Conservation (phyloP, 2,329 filamentous ascomycete genomes). For the Penicillium psychrosexuale region DNA sequence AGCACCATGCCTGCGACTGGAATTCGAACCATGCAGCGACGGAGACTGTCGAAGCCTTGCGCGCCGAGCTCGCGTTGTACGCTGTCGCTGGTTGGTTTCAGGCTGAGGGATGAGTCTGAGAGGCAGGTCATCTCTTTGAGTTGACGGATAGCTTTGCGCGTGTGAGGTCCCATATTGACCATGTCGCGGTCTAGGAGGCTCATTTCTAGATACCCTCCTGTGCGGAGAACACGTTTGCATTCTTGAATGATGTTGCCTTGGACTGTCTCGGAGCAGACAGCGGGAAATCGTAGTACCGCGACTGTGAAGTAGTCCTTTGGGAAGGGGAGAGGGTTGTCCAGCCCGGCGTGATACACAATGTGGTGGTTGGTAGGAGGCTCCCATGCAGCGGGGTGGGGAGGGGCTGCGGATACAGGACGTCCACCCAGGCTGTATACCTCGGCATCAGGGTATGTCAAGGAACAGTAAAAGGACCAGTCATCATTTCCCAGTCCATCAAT, state of each 20-base stretch:
- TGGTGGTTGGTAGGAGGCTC: conserved; percentile 44
- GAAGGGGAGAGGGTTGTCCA: conserved; percentile 46
- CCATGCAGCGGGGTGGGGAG: conserved; percentile 42
- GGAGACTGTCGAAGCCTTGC: conserved; percentile 49
- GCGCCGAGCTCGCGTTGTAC: conserved; percentile 47
- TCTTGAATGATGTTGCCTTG: conserved; percentile 48
- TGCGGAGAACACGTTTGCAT: conserved; percentile 49
- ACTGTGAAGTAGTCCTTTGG: conserved; percentile 48
- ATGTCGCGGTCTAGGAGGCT: conserved; percentile 50
- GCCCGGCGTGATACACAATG: conserved; percentile 41
- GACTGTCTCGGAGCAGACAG: conserved; percentile 43
- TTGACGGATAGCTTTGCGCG: conserved; percentile 44
- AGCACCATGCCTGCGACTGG: conserved; percentile 47
- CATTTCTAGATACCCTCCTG: conserved; percentile 50
- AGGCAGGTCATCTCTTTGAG: conserved; percentile 48
- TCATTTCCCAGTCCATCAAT: conserved; percentile 52
- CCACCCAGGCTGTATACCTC: conserved; percentile 45
- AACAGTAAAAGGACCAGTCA: conserved; percentile 53
- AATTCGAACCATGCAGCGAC: conserved; percentile 49
- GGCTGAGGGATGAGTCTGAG: conserved; percentile 42
- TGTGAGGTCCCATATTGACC: conserved; percentile 49
- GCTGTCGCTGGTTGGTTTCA: conserved; percentile 49
- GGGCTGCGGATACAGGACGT: conserved; percentile 32
- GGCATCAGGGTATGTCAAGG: conserved; percentile 47
- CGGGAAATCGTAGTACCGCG: conserved; percentile 47